Evolutionary conservation across 441 rosid genomes (phyloP), one percentile per base, ranked within the genome.

Genomic region (Populus hybrid): DNA sequence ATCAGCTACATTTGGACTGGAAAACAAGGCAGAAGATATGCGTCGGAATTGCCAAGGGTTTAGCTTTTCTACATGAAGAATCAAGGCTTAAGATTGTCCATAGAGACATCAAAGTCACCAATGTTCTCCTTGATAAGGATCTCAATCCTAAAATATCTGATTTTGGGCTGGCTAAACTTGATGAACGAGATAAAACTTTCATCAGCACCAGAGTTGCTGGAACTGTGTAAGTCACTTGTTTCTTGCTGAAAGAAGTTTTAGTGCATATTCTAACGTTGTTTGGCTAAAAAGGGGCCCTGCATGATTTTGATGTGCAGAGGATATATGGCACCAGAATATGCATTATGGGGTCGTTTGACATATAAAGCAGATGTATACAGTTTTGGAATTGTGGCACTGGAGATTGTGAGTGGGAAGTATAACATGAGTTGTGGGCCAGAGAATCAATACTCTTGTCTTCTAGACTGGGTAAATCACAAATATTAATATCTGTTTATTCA

Each of bases 61-160:
- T 93, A 23, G 87, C 88, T 24, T 91, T 85, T 74, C 88, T 93
- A 38, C 94, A 93, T 68, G 96, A 93, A 74, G 97, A 88, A 79
- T 91, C 92, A 0, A 78, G 83, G 28, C 75, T 93, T 26, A 88
- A 83, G 79, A 93, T 92, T 20, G 89, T 93, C 71, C 95, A 94
- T 56, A 86, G 97, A 77, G 97, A 93, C 84, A 90, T 90, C 35
- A 93, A 93, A 83, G 88, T 88, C 1, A 90, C 94, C 2, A 28
- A 28, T 28, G 29, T 28, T 28, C 29, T 28, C 29, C 29, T 28
- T 28, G 29, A 28, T 28, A 84, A 74, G 89, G 78, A 82, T 72
- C 53, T 92, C 16, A 88, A 83, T 71, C 87, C 94, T 36, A 68
- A n/a, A n/a, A n/a, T n/a, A n/a, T n/a, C n/a, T n/a, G n/a, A n/a